These are phyloP conservation scores for Stylosanthes scabra DNA, from an alignment of 331 rosid species.

Conservation along the genomic window DNA sequence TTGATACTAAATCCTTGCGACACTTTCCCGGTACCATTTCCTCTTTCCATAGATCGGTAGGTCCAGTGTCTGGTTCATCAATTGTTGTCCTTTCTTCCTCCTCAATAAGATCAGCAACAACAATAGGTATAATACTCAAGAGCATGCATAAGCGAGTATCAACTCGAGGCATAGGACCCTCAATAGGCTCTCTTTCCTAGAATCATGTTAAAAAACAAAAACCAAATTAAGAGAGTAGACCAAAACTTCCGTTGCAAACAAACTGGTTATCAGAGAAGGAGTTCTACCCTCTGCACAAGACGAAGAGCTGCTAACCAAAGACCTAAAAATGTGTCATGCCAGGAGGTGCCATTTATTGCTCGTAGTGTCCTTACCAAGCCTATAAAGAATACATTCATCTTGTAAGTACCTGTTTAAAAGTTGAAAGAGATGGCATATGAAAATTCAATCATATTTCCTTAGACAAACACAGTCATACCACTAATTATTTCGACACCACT, in stretches of 20 bases:
- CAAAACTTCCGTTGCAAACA: slow-evolving; percentile 33
- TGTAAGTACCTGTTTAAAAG: slow-evolving; percentile 10
- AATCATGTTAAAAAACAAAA: slow-evolving; percentile 28
- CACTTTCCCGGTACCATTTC: slow-evolving; percentile 61
- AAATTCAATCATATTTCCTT: slow-evolving; percentile 28
- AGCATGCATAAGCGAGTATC: slow-evolving; percentile 95
- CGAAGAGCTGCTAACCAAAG: slow-evolving; percentile 98
- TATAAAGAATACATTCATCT: slow-evolving; percentile 47
- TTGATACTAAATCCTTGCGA: slow-evolving; percentile 68
- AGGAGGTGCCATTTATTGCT: slow-evolving; percentile 90
- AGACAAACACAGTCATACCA: slow-evolving; percentile 52
- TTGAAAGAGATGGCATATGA: slow-evolving; percentile 14
- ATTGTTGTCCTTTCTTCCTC: slow-evolving; percentile 62
- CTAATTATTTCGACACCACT: slow-evolving; percentile 85
- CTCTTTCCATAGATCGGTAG: slow-evolving; percentile 65
- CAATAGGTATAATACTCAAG: slow-evolving; percentile 80
- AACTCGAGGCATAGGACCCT: slow-evolving; percentile 95
- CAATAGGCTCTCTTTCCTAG: slow-evolving; percentile 96
- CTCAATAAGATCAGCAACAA: slow-evolving; percentile 81
- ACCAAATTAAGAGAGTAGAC: background rate
- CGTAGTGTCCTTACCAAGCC: slow-evolving; percentile 86
- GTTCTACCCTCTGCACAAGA: slow-evolving; percentile 91
- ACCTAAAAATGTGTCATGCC: slow-evolving; percentile 93
- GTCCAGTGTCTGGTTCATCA: slow-evolving; percentile 55
- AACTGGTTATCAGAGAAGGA: slow-evolving; percentile 27